A percentile compares a stretch with the other conserved stretches of the same genome.
phyloP scores from a whole-genome alignment of 1,284 basidiomycete species.

The Tetrapyrgos nigripes region DNA sequence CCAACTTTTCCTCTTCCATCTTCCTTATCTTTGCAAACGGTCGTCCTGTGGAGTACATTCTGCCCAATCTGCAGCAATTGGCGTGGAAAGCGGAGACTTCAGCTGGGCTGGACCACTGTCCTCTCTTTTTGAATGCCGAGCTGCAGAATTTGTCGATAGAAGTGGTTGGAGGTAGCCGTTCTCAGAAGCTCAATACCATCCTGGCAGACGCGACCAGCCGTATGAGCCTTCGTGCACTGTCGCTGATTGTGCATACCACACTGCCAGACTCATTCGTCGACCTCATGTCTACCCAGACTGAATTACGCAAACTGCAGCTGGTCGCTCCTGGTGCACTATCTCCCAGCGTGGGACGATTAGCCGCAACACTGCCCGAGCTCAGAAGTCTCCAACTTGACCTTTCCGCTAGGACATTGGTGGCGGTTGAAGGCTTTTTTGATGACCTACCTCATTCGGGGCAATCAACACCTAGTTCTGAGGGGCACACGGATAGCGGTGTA shows the following conservation, averaged over 20 bases:
- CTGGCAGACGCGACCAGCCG: slow-evolving; percentile 66
- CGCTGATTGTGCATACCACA: slow-evolving; percentile 68
- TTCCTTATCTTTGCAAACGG: slow-evolving; percentile 69
- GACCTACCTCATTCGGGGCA: slow-evolving; percentile 68
- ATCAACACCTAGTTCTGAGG: slow-evolving; percentile 69
- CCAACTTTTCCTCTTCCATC: slow-evolving; percentile 65
- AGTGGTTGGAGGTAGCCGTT: slow-evolving; percentile 51
- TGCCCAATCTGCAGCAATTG: slow-evolving; percentile 71
- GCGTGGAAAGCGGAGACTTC: slow-evolving; percentile 74
- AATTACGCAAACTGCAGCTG: slow-evolving; percentile 65
- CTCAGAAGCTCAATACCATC: slow-evolving; percentile 64
- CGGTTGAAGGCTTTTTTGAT: slow-evolving; percentile 80
- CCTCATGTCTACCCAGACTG: slow-evolving; percentile 61
- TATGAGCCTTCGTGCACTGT: slow-evolving; percentile 66
- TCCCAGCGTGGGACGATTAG: slow-evolving; percentile 72
- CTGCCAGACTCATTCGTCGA: slow-evolving; percentile 75
- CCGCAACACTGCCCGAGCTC: slow-evolving; percentile 62
- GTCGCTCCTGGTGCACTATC: slow-evolving; percentile 75
- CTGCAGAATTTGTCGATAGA: slow-evolving; percentile 67
- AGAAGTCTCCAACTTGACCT: slow-evolving; percentile 72
- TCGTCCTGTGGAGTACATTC: slow-evolving; percentile 64
- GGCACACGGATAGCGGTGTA: slow-evolving; percentile 66
- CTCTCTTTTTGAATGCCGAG: slow-evolving; percentile 67
- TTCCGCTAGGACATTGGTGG: slow-evolving; percentile 65
- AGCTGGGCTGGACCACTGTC: slow-evolving; percentile 65